phyloP scores from a whole-genome alignment of 2,329 filamentous ascomycete species.

The Microsporum canis region DNA sequence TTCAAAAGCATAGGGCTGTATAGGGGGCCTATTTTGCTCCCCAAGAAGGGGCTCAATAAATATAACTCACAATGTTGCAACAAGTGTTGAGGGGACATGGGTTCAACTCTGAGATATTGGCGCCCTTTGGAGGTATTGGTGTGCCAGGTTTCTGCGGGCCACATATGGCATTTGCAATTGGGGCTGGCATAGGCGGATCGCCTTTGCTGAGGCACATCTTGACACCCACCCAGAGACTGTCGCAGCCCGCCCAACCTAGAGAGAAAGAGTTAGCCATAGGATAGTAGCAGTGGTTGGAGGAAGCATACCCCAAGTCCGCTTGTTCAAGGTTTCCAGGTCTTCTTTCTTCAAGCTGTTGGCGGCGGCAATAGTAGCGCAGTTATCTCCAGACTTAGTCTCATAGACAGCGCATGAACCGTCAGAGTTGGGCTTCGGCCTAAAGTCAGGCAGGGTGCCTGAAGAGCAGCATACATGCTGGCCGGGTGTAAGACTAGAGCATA shows the following conservation, averaged over 20 bases:
- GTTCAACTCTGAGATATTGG: constrained; percentile 34
- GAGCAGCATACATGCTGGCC: constrained; percentile 31
- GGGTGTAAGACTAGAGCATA: constrained; percentile 24
- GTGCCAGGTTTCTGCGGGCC: constrained; percentile 38
- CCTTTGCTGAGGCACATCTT: constrained; percentile 35
- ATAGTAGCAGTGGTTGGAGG: too few species aligned
- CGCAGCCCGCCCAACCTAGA: constrained; percentile 26
- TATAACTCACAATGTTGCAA: constrained; percentile 17
- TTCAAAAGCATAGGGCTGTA: too few species aligned
- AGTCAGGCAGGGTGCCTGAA: constrained; percentile 26
- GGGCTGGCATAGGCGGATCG: constrained; percentile 33
- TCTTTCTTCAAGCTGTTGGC: constrained; percentile 26
- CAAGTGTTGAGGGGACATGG: constrained; percentile 37
- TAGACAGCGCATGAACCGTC: constrained; percentile 33
- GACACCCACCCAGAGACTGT: constrained; percentile 20
- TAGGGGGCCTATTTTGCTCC: too few species aligned
- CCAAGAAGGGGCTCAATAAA: too few species aligned
- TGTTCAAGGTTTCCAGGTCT: constrained; percentile 33
- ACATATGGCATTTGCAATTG: constrained; percentile 37
- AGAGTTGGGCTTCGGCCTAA: constrained; percentile 25
- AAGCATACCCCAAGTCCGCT: constrained; percentile 29
- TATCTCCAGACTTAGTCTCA: constrained; percentile 25
- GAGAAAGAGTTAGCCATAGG: too few species aligned
- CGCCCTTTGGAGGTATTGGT: constrained; percentile 16
- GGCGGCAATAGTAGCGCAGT: constrained; percentile 26